A percentile compares a stretch with the other conserved stretches of the same genome.
phyloP scores from a whole-genome alignment of 2,329 filamentous ascomycete species.

The Pezicula rhizophila region DNA sequence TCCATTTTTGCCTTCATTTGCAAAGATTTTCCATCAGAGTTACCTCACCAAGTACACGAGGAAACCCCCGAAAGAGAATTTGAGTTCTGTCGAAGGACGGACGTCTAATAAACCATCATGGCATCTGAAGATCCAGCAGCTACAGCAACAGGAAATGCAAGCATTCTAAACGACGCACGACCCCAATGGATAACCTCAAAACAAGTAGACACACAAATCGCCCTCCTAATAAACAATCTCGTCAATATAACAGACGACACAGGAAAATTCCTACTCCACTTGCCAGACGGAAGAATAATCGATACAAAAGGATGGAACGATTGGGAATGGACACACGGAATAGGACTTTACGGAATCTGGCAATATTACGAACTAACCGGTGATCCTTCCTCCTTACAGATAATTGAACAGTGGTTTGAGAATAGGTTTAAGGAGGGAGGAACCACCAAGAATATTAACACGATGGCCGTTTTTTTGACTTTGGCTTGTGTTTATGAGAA shows the following conservation, averaged over 20 bases:
- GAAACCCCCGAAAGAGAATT: too few species aligned
- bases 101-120: too few species aligned
- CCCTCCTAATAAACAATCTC: constrained; percentile 63
- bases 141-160: too few species aligned
- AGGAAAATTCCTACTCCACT: constrained; percentile 65
- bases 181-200: too few species aligned
- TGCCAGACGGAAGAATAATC: constrained; percentile 69
- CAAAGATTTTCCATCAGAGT: too few species aligned
- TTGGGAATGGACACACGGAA: constrained; percentile 80
- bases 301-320: constrained; percentile 70
- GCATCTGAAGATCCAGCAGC: too few species aligned
- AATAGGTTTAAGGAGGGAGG: constrained; percentile 25
- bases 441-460: constrained; percentile 83
- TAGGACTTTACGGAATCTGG: constrained; percentile 76
- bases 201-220: constrained; percentile 33
- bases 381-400: constrained; percentile 44
- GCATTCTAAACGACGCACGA: too few species aligned
- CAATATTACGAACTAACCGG: constrained; percentile 72
- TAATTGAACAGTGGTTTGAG: constrained; percentile 64
- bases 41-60: too few species aligned
- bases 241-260: constrained; percentile 73
- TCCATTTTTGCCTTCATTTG: too few species aligned
- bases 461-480: constrained; percentile 73
- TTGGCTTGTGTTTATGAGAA: constrained; percentile 74
- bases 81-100: too few species aligned